phyloP scores from a whole-genome alignment of 345 rosid species.

The Dipteronia sinensis region DNA sequence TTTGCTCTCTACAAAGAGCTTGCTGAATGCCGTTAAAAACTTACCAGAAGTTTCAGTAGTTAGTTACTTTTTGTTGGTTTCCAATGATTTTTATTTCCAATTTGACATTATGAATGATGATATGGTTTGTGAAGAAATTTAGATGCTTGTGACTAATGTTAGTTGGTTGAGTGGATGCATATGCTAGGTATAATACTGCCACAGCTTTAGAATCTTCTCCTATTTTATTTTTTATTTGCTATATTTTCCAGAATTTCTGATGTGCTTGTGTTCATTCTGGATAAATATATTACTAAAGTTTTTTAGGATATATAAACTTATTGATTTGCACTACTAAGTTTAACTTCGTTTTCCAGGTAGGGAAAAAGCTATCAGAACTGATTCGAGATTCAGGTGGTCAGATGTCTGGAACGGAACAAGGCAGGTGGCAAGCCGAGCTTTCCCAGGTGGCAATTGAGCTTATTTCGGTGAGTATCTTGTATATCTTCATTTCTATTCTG shows the following conservation, averaged over 20 bases:
- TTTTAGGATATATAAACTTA: neutral
- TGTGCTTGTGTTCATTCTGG: neutral
- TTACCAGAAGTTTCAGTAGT: neutral
- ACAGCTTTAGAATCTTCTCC: neutral
- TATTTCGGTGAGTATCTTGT: slow-evolving; percentile 62
- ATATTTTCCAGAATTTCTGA: neutral
- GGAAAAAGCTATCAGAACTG: slow-evolving; percentile 91
- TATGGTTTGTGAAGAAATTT: neutral
- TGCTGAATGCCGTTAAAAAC: neutral
- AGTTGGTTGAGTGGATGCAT: neutral
- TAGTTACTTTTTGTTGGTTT: neutral
- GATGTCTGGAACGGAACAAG: slow-evolving; percentile 77
- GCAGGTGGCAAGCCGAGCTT: slow-evolving; percentile 95
- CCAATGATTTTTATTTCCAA: neutral
- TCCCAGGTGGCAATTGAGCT: slow-evolving; percentile 96
- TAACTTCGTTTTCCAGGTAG: slow-evolving; percentile 63
- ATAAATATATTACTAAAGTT: neutral
- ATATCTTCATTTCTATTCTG: slow-evolving; percentile 2
- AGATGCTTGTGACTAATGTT: neutral
- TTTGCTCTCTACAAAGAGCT: neutral
- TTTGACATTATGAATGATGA: neutral
- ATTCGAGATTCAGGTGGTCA: slow-evolving; percentile 91
- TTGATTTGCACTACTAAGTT: slow-evolving; percentile 7
- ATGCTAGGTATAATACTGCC: neutral
- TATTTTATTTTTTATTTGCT: neutral